Conservation (phyloP, 352 stramenopile species). For the Plasmopara muralis region DNA sequence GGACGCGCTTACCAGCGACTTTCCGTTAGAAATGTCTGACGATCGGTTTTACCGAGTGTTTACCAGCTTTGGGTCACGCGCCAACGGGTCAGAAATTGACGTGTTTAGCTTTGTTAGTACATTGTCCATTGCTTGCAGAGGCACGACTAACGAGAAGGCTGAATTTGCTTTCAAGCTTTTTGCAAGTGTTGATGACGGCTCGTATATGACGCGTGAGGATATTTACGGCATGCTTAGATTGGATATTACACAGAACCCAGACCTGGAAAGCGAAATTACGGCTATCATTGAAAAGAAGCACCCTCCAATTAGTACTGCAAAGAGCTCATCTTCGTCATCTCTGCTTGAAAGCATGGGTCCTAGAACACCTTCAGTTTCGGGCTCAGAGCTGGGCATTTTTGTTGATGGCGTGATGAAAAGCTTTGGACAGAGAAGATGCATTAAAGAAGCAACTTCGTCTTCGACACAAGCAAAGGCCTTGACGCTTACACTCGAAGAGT, state of each 20-base stretch:
- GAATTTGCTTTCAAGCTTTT: conserved; percentile 80
- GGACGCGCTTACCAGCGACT: conserved; percentile 68
- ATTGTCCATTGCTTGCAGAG: conserved; percentile 68
- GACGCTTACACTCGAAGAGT: conserved; percentile 60
- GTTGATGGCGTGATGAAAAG: conserved; percentile 70
- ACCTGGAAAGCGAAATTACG: conserved; percentile 59
- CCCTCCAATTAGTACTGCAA: conserved; percentile 31
- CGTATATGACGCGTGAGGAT: conserved; percentile 72
- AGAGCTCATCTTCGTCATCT: conserved; percentile 46
- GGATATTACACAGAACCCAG: conserved; percentile 70
- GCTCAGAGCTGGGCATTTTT: conserved; percentile 71
- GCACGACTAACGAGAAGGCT: conserved; percentile 62
- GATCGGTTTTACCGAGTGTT: conserved; percentile 74
- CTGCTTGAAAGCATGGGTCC: conserved; percentile 47
- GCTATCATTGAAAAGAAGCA: conserved; percentile 58
- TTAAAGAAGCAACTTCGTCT: conserved; percentile 27
- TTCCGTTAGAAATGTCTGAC: conserved; percentile 80
- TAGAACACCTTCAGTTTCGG: conserved; percentile 64
- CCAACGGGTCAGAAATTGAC: conserved; percentile 75
- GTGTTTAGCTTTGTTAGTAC: conserved; percentile 85
- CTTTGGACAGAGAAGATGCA: conserved; percentile 32
- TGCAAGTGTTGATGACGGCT: conserved; percentile 35
- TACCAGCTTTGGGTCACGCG: conserved; percentile 66
- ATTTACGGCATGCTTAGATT: conserved; percentile 79
- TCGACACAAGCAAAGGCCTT: conserved; percentile 26